Base-by-base conservation (phyloP, 2,329 filamentous ascomycete genomes). In the Polytolypa hystricis region DNA sequence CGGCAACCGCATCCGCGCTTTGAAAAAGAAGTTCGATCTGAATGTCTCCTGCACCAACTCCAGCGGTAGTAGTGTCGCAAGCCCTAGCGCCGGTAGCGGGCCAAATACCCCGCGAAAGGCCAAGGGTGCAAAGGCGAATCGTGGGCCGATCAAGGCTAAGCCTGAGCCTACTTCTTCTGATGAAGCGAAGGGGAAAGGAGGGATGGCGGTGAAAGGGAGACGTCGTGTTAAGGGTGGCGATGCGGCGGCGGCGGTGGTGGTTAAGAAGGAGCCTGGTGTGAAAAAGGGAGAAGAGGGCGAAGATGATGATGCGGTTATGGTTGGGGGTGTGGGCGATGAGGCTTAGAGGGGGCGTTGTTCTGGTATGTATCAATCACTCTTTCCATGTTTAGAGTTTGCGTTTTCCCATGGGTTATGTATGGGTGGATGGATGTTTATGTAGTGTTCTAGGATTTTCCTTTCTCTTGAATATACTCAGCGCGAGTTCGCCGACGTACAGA, bases 21-120 rank as follows among this genome's bases (percentile, higher is more conserved):
- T 58, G 7, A 45, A 47, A 14, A 54, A 54, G 33, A 46, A 47
- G 11, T 50, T 51, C 29, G 43, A 43, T 4, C 38, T 58, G 2
- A 19, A 23, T 9, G 11, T 21, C n/a, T 28, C 23, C 7, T 33
- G 38, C 9, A 19, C 33, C 19, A 10, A 16, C 19, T n/a, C n/a
- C n/a, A n/a, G n/a, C n/a, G n/a, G n/a, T n/a, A n/a, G n/a, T n/a
- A n/a, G n/a, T n/a, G n/a, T n/a, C n/a, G n/a, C n/a, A n/a, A 26
- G 16, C 2, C 15, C 14, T 26, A 15, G 18, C 23, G 8, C 19
- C 4, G 31, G 14, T 6, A 21, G 18, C 12, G 23, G 21, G 7
- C n/a, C 37, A 2, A 25, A 19, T 23, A 43, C 35, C 18, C 30
- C 35, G 21, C 41, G 42, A 21, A 50, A 50, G 36, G 42, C 46